Evolutionary conservation across 345 rosid genomes (phyloP), one percentile per base, ranked within the genome.

Genomic region (Acer saccharum): DNA sequence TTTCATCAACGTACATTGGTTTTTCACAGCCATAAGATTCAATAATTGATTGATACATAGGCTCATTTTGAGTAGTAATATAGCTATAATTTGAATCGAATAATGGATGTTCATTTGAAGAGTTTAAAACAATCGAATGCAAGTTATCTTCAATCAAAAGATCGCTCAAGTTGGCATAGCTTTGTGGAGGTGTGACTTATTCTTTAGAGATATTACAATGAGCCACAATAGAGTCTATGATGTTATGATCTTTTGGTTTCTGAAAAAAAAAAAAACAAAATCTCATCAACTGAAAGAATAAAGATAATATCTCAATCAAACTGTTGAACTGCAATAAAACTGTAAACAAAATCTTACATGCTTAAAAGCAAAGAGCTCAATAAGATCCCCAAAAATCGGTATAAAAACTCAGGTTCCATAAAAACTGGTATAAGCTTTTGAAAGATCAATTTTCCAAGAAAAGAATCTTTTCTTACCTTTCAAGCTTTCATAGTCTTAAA

Each of bases 281-380:
- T 12, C 29, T 61, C 27, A 50, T 43, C 44, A 60, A 54, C 21
- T 29, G 50, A 12, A 35, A 4, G 32, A 29, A 29, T 29, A 29
- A 29, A 29, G 10, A 62, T 29, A 11, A 61, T 21, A 71, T 66
- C 43, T 52, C 6, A 48, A 73, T 64, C 58, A 4, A 16, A 60
- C 21, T 13, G 32, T 65, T 21, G 48, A 66, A 67, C 13, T 1
- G 8, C n/a, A 50, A 54, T 10, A 78, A 57, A 29, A 8, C n/a
- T 20, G 8, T 41, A 65, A 58, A 65, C 48, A 44, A 75, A 71
- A 65, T 46, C 86, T 90, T 87, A 90, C 99, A 83, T 83, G 80
- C 80, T 73, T 83, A 18, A 83, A 79, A 71, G 89, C 83, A 82
- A 86, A 93, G 23, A 95, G 92, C 94, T 95, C 98, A 71, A 93